Base-by-base conservation (phyloP, 495 filamentous ascomycete genomes). In the Thozetella sp. region DNA sequence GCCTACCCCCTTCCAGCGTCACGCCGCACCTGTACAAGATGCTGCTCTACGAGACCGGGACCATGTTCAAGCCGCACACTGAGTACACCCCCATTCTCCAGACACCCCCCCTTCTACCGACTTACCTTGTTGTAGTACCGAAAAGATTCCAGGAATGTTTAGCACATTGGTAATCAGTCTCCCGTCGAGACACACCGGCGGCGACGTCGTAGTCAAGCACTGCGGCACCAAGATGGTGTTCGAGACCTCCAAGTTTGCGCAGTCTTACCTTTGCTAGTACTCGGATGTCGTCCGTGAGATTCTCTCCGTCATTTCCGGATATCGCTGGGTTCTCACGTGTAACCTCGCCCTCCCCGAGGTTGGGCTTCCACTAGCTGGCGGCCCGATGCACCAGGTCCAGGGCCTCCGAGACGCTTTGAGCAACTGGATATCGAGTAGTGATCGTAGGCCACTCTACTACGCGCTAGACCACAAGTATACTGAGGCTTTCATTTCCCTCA, bases 111-210 rank as follows among this genome's bases (percentile, higher is more conserved):
- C 3, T 3, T 15, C 12, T 24, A 1, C 17, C 30, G n/a, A 65
- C 56, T 59, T 64, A 63, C 10, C 22, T 19, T 6, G 15, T 37
- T 6, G 19, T 27, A 23, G 57, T 51, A 63, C 79, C 0, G 82
- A 86, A 58, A 85, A 86, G 56, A 70, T 70, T 1, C 74, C 77
- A 15, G 78, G 81, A 1, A 84, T 87, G 77, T 86, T 87, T 62
- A 83, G 73, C 20, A 86, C 84, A 0, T 67, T 86, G 19, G 79
- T 83, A 27, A 71, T 87, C 27, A 76, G 68, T 55, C 72, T 87
- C 1, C 84, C 85, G 0, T 86, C 81, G 0, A 59, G 70, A 22
- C 81, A 86, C 62, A 60, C 72, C 25, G 84, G 83, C 22, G 84
- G 85, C 0, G 76, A 77, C 23, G 72, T 88, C 11, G 58, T 76